Evolutionary conservation across 129 eudicot genomes (phyloP), one percentile per base, ranked within the genome.

Genomic region (Calendula officinalis): DNA sequence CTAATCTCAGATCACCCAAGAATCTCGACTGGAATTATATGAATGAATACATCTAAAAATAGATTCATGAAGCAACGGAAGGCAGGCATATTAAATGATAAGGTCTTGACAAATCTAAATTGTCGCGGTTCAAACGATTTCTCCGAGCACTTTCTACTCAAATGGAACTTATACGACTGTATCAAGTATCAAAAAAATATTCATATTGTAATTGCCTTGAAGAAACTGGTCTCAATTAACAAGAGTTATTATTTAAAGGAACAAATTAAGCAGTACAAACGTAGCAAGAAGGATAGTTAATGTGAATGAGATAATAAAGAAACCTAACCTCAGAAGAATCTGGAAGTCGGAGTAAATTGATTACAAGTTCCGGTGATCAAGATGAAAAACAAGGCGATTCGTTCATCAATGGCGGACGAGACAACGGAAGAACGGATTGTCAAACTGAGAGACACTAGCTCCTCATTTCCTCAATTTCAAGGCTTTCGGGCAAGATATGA

Each of bases 61-160:
- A 40, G 38, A 40, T 47, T 70, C 52, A 47, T 47, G 57, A 69
- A 69, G 43, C 67, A 59, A 49, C 8, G 9, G 11, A 51, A 17
- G 32, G 43, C 60, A 50, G 60, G 8, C 15, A 53, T 12, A 67
- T 13, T 42, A 60, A 39, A 49, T 15, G 44, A 46, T 6, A 5
- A 44, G 12, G 68, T 60, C 13, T 22, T 30, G 54, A 62, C 27
- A 22, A 56, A 56, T 38, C 11, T n/a, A 12, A 12, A 41, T 4
- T 48, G 16, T 13, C 69, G 5, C 14, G 22, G 56, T 11, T 45
- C 8, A 45, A 66, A 36, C 12, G 27, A 62, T 22, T 48, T 35
- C 30, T 16, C 49, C 17, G 39, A 17, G 14, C 37, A 10, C 12
- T 39, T 38, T 43, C 35, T 54, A 45, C 64, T 67, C 44, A 33